A percentile compares a stretch with the other conserved stretches of the same genome.
Evolutionary conservation across 208 protist species (phyloP).

Genomic region (Herpetomonas muscarum): DNA sequence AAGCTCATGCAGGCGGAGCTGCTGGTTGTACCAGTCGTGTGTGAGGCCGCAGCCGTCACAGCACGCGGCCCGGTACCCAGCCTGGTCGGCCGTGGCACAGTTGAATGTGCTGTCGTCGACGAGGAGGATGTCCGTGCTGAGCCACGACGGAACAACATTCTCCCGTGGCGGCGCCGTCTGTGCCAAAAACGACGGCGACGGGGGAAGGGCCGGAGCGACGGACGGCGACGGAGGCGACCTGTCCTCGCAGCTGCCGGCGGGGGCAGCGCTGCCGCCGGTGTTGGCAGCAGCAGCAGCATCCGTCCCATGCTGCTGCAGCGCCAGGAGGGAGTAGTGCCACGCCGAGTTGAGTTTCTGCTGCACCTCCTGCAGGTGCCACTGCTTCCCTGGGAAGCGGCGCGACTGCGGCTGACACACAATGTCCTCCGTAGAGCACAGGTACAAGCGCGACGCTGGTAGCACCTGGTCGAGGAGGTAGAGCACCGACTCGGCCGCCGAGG

Average conservation of each 20-base stretch:
- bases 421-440: conserved; percentile 19
- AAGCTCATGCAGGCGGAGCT: conserved; percentile 17
- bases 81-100: conserved; percentile 20
- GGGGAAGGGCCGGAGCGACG: neutral
- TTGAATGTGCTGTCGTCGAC: conserved; percentile 40
- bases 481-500: conserved; percentile 19
- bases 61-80: conserved; percentile 29
- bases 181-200: too few species aligned
- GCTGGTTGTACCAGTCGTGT: conserved; percentile 15
- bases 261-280: too few species aligned
- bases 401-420: conserved; percentile 30
- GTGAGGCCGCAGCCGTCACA: conserved; percentile 26
- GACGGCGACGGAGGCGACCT: conserved; percentile 1
- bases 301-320: neutral
- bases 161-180: neutral
- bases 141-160: conserved; percentile 19
- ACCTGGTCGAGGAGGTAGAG: conserved; percentile 19
- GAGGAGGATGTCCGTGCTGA: conserved; percentile 36
- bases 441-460: conserved; percentile 22
- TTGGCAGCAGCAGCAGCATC: conserved; percentile 7
- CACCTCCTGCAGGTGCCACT: conserved; percentile 19
- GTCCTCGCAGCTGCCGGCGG: too few species aligned
- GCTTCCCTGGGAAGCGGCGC: conserved; percentile 17
- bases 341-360: conserved; percentile 19
- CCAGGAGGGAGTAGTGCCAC: neutral